Base-by-base conservation (phyloP, 2,329 filamentous ascomycete genomes). In the Amauroascus niger region DNA sequence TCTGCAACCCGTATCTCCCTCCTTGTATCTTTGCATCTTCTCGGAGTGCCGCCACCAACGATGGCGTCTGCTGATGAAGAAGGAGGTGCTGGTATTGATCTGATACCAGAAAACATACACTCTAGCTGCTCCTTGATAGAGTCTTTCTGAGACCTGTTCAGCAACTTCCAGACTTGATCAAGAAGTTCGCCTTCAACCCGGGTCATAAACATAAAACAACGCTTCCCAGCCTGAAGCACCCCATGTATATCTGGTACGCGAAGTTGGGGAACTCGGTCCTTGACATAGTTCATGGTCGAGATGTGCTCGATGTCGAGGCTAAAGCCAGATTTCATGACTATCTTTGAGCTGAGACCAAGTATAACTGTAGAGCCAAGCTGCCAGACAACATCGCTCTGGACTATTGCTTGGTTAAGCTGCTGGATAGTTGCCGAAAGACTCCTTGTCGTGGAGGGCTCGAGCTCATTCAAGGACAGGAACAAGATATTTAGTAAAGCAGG, bases 11-110 rank as follows among this genome's bases (percentile, higher is more conserved):
- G 57, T 44, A 59, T 41, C 30, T 59, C 16, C 50, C 57, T 53
- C 49, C 55, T 51, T 41, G 53, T 50, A 55, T 59, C 57, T 54
- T 57, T 59, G 33, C 57, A 59, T 32, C 57, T 56, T 33, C 55
- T 54, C 52, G 57, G 57, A 44, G 45, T 55, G 24, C 57, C 55
- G 30, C 57, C 57, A 43, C 55, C 57, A 55, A 59, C 50, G 22
- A 56, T 46, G 30, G 57, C 57, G 30, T 54, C 37, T 24, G 55
- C 41, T 33, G 53, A 32, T 26, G 20, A 44, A 44, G 43, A 30
- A 30, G 55, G 26, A 37, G 55, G 53, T 20, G 53, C 44, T 37
- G 53, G 55, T 16, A 59, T 20, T 32, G 54, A 59, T 41, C 55
- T 53, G 33, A 59, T 56, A 43, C 46, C 26, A 26, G 54, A 35